Evolutionary conservation across 176 grass and related monocot species (phyloP).

Genomic region (Zoysia pacifica): DNA sequence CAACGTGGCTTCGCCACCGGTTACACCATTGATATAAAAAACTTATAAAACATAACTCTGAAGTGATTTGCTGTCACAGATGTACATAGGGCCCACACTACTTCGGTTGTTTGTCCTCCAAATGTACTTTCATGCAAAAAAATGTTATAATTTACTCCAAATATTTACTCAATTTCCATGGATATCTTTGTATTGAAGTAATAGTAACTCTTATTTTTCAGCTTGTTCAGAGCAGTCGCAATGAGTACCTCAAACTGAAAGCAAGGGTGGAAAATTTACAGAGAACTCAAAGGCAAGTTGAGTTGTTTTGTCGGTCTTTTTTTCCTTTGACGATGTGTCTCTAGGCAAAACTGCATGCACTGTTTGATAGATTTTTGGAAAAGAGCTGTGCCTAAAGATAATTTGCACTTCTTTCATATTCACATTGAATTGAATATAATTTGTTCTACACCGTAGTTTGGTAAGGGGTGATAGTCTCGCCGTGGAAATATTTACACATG

Average conservation of each 20-base stretch:
- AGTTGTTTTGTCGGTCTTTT: neutral
- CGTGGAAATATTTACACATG: neutral
- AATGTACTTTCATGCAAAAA: neutral
- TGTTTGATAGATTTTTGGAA: neutral
- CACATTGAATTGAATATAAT: neutral
- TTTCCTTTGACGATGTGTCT: neutral
- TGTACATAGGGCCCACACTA: neutral
- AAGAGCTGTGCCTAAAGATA: neutral
- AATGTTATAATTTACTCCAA: no score
- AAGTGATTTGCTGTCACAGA: neutral
- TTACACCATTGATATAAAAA: neutral
- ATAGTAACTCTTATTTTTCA: conserved; percentile 39
- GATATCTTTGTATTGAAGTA: conserved; percentile 25
- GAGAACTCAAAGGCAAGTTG: conserved; percentile 69
- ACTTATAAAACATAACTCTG: neutral
- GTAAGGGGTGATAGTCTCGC: neutral
- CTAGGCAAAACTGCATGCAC: neutral
- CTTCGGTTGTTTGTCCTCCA: neutral
- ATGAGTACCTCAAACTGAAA: conserved; percentile 86
- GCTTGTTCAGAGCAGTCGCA: conserved; percentile 76
- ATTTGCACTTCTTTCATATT: neutral
- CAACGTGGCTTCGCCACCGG: neutral
- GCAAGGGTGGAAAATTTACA: conserved; percentile 71
- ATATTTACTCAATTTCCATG: neutral
- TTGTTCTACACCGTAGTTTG: no score